phyloP scores from a whole-genome alignment of 164 flowering plant species.

The Sedum album region DNA sequence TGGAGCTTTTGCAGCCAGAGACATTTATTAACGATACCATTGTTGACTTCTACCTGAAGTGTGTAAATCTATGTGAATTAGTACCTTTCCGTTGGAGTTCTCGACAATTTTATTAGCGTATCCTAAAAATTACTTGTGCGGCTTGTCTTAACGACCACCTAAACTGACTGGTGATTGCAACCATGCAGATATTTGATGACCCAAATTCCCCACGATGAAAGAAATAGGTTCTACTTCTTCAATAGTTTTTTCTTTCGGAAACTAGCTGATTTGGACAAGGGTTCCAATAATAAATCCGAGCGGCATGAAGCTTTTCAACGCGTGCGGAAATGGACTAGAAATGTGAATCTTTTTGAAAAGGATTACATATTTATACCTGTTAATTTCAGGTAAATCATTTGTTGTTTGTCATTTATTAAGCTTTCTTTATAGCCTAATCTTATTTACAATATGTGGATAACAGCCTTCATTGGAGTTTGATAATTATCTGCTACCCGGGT shows the following conservation, averaged over 20 bases:
- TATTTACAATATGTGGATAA: slow-evolving; percentile 14
- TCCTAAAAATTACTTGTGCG: background rate
- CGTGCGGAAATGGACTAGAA: slow-evolving; percentile 95
- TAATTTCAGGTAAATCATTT: slow-evolving; percentile 61
- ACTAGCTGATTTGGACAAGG: slow-evolving; percentile 82
- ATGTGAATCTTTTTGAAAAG: slow-evolving; percentile 81
- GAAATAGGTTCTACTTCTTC: slow-evolving; percentile 65
- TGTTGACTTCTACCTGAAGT: slow-evolving; percentile 93
- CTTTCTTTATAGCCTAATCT: background rate
- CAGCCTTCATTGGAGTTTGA: slow-evolving; percentile 96
- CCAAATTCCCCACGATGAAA: slow-evolving; percentile 43
- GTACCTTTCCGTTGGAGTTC: background rate
- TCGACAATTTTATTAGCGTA: background rate
- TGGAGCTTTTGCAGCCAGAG: slow-evolving; percentile 78
- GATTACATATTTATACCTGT: slow-evolving; percentile 88
- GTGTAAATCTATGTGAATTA: slow-evolving; percentile 14
- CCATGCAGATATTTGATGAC: slow-evolving; percentile 69
- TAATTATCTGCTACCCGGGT: slow-evolving; percentile 86
- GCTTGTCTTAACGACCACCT: background rate
- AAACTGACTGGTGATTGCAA: background rate
- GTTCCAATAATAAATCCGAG: slow-evolving; percentile 63
- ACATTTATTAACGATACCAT: slow-evolving; percentile 56
- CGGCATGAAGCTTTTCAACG: slow-evolving; percentile 88
- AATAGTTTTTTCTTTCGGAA: slow-evolving; percentile 95
- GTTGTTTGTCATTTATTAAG: background rate